Evolutionary conservation across 2,329 filamentous ascomycete species (phyloP).

Genomic region (Aspergillus pseudonomiae): DNA sequence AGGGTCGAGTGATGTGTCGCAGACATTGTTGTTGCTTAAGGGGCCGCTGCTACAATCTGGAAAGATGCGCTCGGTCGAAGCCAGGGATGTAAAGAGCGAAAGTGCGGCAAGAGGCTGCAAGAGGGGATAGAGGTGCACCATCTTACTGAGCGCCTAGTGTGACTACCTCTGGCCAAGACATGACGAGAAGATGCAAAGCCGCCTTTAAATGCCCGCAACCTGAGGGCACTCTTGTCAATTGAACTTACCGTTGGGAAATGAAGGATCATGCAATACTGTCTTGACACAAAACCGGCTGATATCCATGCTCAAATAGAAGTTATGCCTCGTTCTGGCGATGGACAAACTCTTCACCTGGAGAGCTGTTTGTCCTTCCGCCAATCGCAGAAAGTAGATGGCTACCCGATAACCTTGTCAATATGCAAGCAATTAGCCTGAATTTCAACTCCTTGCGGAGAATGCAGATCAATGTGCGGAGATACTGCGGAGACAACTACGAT

Average conservation of each 20-base stretch:
- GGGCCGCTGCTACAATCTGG: conserved; percentile 55
- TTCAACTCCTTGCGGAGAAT: background rate
- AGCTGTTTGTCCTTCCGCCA: background rate
- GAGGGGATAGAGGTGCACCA: background rate
- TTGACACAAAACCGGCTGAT: background rate
- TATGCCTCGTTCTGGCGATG: background rate
- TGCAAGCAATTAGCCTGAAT: background rate
- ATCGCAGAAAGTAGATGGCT: background rate
- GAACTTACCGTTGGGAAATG: no score
- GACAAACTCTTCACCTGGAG: background rate
- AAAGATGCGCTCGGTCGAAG: conserved; percentile 29
- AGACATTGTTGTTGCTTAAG: conserved; percentile 52
- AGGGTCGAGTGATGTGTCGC: conserved; percentile 45
- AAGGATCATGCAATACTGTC: background rate
- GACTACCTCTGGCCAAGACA: background rate
- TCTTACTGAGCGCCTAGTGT: background rate
- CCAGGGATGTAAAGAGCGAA: background rate
- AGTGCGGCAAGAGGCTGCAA: background rate
- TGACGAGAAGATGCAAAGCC: background rate
- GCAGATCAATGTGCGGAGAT: background rate
- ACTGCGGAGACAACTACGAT: background rate
- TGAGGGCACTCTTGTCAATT: no score
- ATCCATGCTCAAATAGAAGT: background rate
- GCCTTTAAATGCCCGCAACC: background rate
- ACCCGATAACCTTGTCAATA: background rate